Evolutionary conservation across 169 alveolate genomes (phyloP).

Genomic region (Eimeria sp.): DNA sequence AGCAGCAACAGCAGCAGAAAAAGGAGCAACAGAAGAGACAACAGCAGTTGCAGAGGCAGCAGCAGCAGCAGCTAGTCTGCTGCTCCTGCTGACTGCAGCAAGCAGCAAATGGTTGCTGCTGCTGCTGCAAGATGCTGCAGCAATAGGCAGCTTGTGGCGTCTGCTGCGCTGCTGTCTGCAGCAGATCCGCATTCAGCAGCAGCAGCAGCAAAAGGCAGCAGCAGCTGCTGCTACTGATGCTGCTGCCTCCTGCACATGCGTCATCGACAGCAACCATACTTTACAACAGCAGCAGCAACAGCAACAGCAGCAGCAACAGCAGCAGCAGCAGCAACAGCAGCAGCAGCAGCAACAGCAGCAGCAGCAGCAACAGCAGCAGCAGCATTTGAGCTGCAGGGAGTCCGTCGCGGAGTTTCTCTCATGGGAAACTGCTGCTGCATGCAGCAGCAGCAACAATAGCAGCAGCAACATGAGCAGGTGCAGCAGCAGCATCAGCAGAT

Average conservation of each 20-base stretch:
- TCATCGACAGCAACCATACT: background rate
- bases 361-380: constrained; percentile 26
- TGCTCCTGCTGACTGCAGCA: constrained; percentile 7
- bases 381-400: constrained; percentile 10
- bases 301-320: constrained; percentile 24
- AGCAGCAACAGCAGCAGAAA: background rate
- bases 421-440: constrained; percentile 13
- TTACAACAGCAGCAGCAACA: background rate
- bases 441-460: background rate
- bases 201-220: no score
- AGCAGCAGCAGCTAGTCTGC: background rate
- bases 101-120: constrained; percentile 18
- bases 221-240: background rate
- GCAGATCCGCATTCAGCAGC: no score
- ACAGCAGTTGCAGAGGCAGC: background rate
- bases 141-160: background rate
- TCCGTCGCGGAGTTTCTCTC: background rate
- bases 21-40: background rate
- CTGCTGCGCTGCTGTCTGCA: background rate
- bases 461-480: background rate
- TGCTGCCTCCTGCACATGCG: constrained; percentile 13
- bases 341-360: constrained; percentile 33
- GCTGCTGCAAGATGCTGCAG: constrained; percentile 1
- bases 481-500: constrained; percentile 31
- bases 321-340: constrained; percentile 23